Conservation (phyloP, 2,329 filamentous ascomycete genomes). For the Penicillium sp. region DNA sequence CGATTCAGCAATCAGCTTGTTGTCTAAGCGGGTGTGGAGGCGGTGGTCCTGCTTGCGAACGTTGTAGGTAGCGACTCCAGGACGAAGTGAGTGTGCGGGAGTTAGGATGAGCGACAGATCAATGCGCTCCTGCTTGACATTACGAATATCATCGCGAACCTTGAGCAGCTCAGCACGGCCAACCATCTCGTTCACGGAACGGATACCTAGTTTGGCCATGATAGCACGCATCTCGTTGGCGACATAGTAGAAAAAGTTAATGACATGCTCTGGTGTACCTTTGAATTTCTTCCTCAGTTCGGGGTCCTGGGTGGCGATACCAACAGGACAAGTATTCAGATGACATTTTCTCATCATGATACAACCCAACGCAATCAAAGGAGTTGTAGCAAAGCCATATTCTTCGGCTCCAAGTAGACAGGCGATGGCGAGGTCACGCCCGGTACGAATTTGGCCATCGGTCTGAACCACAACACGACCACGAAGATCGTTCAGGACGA, state of each 20-base stretch:
- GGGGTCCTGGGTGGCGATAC: slow-evolving; percentile 95
- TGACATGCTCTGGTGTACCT: slow-evolving; percentile 91
- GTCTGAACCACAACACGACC: slow-evolving; percentile 95
- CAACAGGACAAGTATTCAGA: slow-evolving; percentile 80
- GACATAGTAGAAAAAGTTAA: slow-evolving; percentile 99
- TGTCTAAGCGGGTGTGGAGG: slow-evolving; percentile 88
- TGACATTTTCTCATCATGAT: slow-evolving; percentile 73
- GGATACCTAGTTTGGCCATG: slow-evolving; percentile 93
- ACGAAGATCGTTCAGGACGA: slow-evolving; percentile 92
- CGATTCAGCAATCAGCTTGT: slow-evolving; percentile 94
- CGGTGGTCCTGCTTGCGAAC: slow-evolving; percentile 96
- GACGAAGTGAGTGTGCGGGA: slow-evolving; percentile 91
- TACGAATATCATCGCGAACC: slow-evolving; percentile 84
- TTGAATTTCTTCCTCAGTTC: slow-evolving; percentile 90
- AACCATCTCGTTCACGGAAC: slow-evolving; percentile 97
- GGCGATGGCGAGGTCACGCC: slow-evolving; percentile 89
- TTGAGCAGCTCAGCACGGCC: slow-evolving; percentile 83
- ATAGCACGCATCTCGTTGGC: slow-evolving; percentile 94
- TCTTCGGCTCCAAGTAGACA: slow-evolving; percentile 96
- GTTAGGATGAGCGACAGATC: slow-evolving; percentile 90
- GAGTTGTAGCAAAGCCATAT: slow-evolving; percentile 93
- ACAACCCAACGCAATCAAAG: slow-evolving; percentile 93
- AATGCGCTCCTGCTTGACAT: slow-evolving; percentile 86
- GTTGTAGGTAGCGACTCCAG: slow-evolving; percentile 94
- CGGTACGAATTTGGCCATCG: slow-evolving; percentile 89